Evolutionary conservation across 2,329 filamentous ascomycete species (phyloP), one percentile per base, ranked within the genome.

Genomic region (Domatiomyces catenatus): DNA sequence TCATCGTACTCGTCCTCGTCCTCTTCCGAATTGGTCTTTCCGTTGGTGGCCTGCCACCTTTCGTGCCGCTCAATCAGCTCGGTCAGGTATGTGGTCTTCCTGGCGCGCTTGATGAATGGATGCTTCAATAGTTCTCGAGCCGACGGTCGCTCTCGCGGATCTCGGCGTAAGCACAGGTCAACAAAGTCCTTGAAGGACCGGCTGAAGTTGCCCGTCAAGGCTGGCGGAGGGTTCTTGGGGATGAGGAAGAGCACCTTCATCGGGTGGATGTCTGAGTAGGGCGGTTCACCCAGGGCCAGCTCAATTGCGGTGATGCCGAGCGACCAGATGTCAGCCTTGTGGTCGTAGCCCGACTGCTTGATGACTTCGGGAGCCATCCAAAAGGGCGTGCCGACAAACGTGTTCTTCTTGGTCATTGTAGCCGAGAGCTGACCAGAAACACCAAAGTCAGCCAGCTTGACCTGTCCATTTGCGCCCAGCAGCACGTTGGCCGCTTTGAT

Each of bases 281-380:
- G 90, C 20, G 90, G 90, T 64, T 95, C 89, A 56, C 90, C 89
- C 55, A 86, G 84, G 50, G 90, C 90, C 56, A 96, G 69, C 66
- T 95, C 90, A 43, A 96, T 77, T 1, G 90, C 89, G 1, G 90
- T 95, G 64, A 95, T 95, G 42, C 90, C 90, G 17, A 95, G 73
- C 1, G 90, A 95, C 90, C 90, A 96, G 52, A 96, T 94, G 64
- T 96, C 90, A 44, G 90, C 90, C 70, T 95, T 95, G 70, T 94
- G 87, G 66, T 95, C 90, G 71, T 96, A 95, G 47, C 90, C 90
- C 52, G 88, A 94, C 67, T 98, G 90, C 70, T 94, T 94, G 67
- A 98, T 98, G 50, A 96, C 90, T 69, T 98, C 90, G 8, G 90
- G 90, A 2, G 92, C 90, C 90, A 98, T 98, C 92, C 92, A 98